Evolutionary conservation across 331 rosid species (phyloP).

Genomic region (Malus hybrid): DNA sequence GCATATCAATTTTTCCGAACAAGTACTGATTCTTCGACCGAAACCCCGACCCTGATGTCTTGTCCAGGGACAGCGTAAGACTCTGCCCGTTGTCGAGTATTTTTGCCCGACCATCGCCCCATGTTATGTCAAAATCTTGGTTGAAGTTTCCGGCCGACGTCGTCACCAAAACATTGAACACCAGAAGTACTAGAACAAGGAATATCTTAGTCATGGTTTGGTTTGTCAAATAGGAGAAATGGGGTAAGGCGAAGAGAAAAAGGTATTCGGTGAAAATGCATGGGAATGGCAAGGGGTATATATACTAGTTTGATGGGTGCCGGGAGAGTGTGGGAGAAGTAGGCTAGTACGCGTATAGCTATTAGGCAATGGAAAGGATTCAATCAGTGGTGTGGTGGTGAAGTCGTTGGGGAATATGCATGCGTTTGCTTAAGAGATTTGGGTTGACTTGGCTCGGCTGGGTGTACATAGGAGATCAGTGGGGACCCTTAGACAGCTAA

Average conservation of each 20-base stretch:
- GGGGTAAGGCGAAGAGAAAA: background rate
- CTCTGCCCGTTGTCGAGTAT: conserved; percentile 34
- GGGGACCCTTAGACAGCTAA: conserved; percentile 16
- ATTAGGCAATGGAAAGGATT: background rate
- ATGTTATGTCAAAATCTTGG: conserved; percentile 41
- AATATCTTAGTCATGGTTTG: background rate
- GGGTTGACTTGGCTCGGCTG: conserved; percentile 7
- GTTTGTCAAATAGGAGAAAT: background rate
- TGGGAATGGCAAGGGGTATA: background rate
- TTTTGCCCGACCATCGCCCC: conserved; percentile 56
- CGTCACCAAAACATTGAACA: background rate
- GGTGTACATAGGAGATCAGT: background rate
- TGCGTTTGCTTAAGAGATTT: conserved; percentile 1
- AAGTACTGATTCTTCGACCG: conserved; percentile 38
- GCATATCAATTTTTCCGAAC: conserved; percentile 56
- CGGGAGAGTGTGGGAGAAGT: background rate
- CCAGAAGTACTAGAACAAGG: background rate
- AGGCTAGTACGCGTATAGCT: too few species aligned
- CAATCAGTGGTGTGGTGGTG: background rate
- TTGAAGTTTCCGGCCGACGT: conserved; percentile 28
- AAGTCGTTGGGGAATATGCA: conserved; percentile 10
- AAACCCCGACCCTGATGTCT: conserved; percentile 54
- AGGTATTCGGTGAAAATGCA: background rate
- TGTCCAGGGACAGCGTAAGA: conserved; percentile 48
- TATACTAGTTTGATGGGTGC: background rate